Evolutionary conservation across 169 alveolate genomes (phyloP).

Genomic region (Plasmodium gaboni): DNA sequence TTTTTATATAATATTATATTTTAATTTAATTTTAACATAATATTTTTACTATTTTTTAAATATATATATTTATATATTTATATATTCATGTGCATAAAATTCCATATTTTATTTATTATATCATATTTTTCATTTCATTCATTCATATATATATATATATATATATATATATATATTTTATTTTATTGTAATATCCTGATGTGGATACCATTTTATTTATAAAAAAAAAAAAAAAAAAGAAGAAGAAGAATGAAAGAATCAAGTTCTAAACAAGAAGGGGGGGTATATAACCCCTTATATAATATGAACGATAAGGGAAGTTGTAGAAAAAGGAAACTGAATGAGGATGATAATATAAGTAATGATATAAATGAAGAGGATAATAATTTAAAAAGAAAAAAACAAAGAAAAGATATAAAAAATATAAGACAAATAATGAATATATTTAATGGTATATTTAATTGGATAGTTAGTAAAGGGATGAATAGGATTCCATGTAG

Average conservation of each 20-base stretch:
- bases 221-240: constrained; percentile 10
- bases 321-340: constrained; percentile 19
- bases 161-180: background rate
- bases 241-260: constrained; percentile 28
- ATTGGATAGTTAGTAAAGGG: constrained; percentile 48
- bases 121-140: background rate
- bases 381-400: constrained; percentile 18
- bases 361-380: background rate
- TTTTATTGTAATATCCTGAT: background rate
- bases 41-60: no score
- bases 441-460: constrained; percentile 48
- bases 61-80: no score
- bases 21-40: no score
- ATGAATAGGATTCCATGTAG: constrained; percentile 37
- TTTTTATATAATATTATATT: no score
- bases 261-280: constrained; percentile 6
- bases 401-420: background rate
- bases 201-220: background rate
- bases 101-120: no score
- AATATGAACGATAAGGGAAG: constrained; percentile 8
- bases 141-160: background rate
- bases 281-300: background rate
- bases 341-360: constrained; percentile 9
- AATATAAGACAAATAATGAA: constrained; percentile 21
- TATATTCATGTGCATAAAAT: no score